A percentile compares a stretch with the other conserved stretches of the same genome.
phyloP scores from a whole-genome alignment of 225 moss, liverwort and hornwort genomes.

The Climacium dendroides region DNA sequence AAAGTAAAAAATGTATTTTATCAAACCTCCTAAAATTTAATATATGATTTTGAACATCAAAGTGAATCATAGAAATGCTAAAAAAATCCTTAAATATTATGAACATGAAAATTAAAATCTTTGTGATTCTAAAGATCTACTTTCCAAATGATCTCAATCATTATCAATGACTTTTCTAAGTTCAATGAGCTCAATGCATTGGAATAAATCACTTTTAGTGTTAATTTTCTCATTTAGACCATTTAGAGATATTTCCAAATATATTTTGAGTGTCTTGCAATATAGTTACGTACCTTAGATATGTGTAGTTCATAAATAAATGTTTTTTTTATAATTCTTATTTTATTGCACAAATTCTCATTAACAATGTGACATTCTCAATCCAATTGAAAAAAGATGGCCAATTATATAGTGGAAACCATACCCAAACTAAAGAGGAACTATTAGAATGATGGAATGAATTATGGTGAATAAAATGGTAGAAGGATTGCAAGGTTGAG shows the following conservation, averaged over 20 bases:
- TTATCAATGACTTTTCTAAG: background rate
- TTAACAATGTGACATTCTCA: background rate
- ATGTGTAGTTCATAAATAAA: background rate
- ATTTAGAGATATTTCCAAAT: background rate
- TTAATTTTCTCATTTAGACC: background rate
- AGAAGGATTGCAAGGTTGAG: background rate
- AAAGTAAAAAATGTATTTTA: background rate
- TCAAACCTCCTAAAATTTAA: accelerated
- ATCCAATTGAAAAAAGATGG: too few relatives aligned
- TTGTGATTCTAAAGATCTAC: background rate
- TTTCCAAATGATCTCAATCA: background rate
- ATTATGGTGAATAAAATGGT: background rate
- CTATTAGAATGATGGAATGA: background rate
- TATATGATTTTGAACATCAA: background rate
- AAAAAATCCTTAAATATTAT: background rate
- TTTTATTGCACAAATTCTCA: accelerated
- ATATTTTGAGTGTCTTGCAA: background rate
- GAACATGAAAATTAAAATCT: background rate
- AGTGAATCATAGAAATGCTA: background rate
- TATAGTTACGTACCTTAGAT: too few relatives aligned
- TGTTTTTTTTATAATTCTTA: background rate
- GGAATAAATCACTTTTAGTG: background rate
- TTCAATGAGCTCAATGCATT: background rate
- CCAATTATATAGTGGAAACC: background rate
- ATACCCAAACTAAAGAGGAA: background rate